Conservation (phyloP, 2,329 filamentous ascomycete species). For the Parafenestella ontariensis region DNA sequence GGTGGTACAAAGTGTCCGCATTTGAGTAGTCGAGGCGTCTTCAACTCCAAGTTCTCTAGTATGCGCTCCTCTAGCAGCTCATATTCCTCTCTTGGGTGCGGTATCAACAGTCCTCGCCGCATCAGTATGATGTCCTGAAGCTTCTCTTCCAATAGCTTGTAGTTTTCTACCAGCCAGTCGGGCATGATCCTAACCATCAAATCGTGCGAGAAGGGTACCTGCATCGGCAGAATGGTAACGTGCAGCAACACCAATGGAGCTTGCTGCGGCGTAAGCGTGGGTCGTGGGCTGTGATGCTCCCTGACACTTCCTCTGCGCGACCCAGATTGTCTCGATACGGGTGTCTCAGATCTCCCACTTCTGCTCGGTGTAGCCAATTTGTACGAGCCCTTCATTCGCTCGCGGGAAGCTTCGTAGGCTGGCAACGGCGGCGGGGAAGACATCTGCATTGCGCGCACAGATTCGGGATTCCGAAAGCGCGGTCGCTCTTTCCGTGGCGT, state of each 20-base stretch:
- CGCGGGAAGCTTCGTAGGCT: constrained; percentile 38
- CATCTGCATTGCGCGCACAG: constrained; percentile 75
- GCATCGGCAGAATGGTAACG: constrained; percentile 75
- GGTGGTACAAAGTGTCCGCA: constrained; percentile 74
- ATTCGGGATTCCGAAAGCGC: constrained; percentile 73
- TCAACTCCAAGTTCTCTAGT: constrained; percentile 76
- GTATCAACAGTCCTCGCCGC: constrained; percentile 75
- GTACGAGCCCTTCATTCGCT: constrained; percentile 40
- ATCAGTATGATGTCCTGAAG: constrained; percentile 73
- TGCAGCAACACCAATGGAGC: constrained; percentile 80
- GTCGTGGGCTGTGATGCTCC: constrained; percentile 37
- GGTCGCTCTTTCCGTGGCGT: constrained; percentile 66
- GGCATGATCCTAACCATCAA: constrained; percentile 60
- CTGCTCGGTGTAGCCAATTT: constrained; percentile 43
- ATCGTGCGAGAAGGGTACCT: constrained; percentile 65
- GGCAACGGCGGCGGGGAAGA: constrained; percentile 60
- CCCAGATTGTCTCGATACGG: constrained; percentile 38
- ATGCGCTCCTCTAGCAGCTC: constrained; percentile 80
- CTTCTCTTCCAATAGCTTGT: constrained; percentile 72
- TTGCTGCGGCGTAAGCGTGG: constrained; percentile 50
- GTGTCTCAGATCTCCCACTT: constrained; percentile 39
- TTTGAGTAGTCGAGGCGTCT: constrained; percentile 72
- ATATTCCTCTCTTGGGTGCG: constrained; percentile 81
- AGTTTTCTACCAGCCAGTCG: constrained; percentile 62
- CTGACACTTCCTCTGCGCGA: constrained; percentile 35